Percentiles rank a stretch among this genome's conserved stretches.
phyloP scores from a whole-genome alignment of 768 basidiomycete species.

The Tephrocybe sp. region DNA sequence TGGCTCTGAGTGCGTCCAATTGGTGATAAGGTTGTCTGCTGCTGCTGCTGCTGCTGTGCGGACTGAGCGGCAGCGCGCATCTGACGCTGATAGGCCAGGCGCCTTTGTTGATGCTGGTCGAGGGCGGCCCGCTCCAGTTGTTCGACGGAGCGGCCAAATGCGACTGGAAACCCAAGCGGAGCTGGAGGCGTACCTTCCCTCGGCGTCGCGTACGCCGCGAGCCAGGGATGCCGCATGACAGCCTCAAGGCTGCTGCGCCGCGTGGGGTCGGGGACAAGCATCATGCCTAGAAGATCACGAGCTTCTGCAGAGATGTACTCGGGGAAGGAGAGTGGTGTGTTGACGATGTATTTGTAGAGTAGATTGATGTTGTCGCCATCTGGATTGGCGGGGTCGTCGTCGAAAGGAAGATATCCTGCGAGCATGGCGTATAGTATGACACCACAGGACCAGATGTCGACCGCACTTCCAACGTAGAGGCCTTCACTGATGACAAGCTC shows the following conservation, averaged over 20 bases:
- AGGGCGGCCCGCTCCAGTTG: conserved; percentile 81
- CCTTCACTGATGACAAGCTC: conserved; percentile 98
- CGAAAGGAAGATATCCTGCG: conserved; percentile 97
- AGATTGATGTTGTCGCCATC: conserved; percentile 99
- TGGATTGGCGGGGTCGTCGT: conserved; percentile 97
- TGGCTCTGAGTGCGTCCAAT: conserved; percentile 53
- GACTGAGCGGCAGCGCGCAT: conserved; percentile 58
- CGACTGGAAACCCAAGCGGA: conserved; percentile 30
- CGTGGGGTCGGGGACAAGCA: conserved; percentile 93
- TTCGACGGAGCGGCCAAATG: conserved; percentile 70
- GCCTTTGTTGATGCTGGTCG: conserved; percentile 83
- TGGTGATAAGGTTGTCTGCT: conserved; percentile 19
- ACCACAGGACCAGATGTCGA: conserved; percentile 97
- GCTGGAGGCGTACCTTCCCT: conserved; percentile 10
- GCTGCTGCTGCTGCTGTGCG: conserved; percentile 24
- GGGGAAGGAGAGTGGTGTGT: conserved; percentile 95
- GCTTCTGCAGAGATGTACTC: conserved; percentile 88
- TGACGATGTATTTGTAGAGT: conserved; percentile 97
- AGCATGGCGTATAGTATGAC: conserved; percentile 98
- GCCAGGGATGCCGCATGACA: conserved; percentile 91
- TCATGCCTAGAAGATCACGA: conserved; percentile 79
- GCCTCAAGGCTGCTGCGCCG: conserved; percentile 71
- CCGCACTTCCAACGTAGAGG: conserved; percentile 93
- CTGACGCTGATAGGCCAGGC: conserved; percentile 77
- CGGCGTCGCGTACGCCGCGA: conserved; percentile 57